phyloP scores from a whole-genome alignment of 345 rosid species.

The Draba incana region DNA sequence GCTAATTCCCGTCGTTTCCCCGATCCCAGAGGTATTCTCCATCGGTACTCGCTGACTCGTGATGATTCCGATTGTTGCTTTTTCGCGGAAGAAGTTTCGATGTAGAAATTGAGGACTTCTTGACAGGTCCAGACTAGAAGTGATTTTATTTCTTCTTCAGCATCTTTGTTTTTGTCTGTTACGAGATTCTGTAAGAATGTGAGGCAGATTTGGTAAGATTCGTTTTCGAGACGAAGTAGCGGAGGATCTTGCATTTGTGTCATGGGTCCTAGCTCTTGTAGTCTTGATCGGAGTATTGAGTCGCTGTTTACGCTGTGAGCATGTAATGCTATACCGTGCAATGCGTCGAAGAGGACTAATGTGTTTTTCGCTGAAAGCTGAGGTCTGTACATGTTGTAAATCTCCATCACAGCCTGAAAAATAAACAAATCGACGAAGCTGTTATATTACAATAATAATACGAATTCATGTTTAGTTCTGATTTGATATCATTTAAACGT shows the following conservation, averaged over 20 bases:
- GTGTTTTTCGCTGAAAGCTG: constrained; percentile 73
- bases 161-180: constrained; percentile 54
- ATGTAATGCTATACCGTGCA: constrained; percentile 79
- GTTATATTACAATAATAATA: constrained; percentile 8
- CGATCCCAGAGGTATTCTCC: constrained; percentile 87
- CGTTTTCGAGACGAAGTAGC: constrained; percentile 86
- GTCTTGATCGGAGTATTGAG: constrained; percentile 58
- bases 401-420: constrained; percentile 90
- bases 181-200: constrained; percentile 84
- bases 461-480: neutral
- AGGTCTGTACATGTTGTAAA: constrained; percentile 80
- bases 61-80: constrained; percentile 45
- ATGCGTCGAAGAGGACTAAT: constrained; percentile 76
- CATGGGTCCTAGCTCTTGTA: constrained; percentile 82
- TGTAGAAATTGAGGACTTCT: constrained; percentile 77
- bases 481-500: neutral
- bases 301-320: constrained; percentile 77
- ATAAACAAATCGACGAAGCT: neutral
- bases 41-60: constrained; percentile 45
- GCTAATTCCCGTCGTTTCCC: constrained; percentile 90
- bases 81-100: constrained; percentile 55
- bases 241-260: constrained; percentile 99
- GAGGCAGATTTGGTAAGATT: constrained; percentile 92
- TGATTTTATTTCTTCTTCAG: constrained; percentile 65
- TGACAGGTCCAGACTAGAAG: constrained; percentile 66